Base-by-base conservation (phyloP, 345 rosid species). In the Raphanus sativus region DNA sequence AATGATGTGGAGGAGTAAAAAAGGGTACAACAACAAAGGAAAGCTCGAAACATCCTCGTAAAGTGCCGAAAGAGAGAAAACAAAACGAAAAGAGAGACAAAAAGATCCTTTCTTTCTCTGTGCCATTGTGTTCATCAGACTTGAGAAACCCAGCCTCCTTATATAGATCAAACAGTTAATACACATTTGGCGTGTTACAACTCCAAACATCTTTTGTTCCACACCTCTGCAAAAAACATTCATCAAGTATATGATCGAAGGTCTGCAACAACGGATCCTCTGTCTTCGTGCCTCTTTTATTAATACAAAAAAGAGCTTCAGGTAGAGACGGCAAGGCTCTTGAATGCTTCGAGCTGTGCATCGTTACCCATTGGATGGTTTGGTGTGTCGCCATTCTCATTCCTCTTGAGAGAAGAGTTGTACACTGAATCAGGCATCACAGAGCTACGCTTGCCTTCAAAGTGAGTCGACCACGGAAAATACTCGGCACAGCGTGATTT, bases 391-490 rank as follows among this genome's bases (percentile, higher is more conserved):
- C 96, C 97, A 70, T 89, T 91, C 73, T 85, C 90, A 33, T 81
- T 65, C 67, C 78, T 86, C 38, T 76, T 81, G 63, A 66, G 66
- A 8, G 77, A 66, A 67, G 83, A 82, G 76, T 84, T 83, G 87
- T 86, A 83, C 15, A 71, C 71, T 9, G 90, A 84, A 70, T 78
- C 84, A 45, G 84, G 80, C 80, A 80, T 80, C 70, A 87, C 90
- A 38, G 94, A 89, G 80, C 90, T 89, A 25, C 4, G 66, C 12
- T 76, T 80, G 71, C 99, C 99, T 84, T 86, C 98, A 65, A 92
- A 92, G 81, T 92, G 85, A 15, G 88, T 84, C 0, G 99, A 91
- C 80, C 78, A 84, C 0, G 90, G 92, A 82, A 90, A 95, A 83
- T 84, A 82, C 80, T 85, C 87, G 0, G 89, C 86, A 54, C 98